phyloP scores from a whole-genome alignment of 2,329 filamentous ascomycete genomes.

The Knoxdaviesia capensis region DNA sequence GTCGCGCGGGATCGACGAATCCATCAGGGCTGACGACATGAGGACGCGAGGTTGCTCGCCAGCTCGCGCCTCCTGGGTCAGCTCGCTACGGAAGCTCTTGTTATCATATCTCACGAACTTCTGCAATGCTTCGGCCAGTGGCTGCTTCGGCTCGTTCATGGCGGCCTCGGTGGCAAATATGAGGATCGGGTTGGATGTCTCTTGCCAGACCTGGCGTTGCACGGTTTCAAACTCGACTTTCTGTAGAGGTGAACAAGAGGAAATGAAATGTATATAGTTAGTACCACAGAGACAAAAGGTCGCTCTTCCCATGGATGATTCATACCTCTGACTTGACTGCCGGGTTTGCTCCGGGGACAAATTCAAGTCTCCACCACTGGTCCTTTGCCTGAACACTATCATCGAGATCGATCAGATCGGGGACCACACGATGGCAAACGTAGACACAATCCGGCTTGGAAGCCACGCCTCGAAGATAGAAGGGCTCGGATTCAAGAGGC shows the following conservation, averaged over 20 bases:
- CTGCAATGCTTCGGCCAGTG: conserved; percentile 19
- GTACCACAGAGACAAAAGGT: background rate
- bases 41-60: too few species aligned
- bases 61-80: conserved; percentile 10
- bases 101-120: conserved; percentile 31
- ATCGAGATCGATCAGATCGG: conserved; percentile 21
- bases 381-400: conserved; percentile 14
- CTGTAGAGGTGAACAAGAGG: conserved; percentile 13
- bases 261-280: conserved; percentile 1
- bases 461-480: conserved; percentile 29
- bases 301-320: background rate
- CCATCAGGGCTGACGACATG: too few species aligned
- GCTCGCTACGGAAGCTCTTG: conserved; percentile 27
- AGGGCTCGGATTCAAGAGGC: conserved; percentile 22
- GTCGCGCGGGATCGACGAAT: too few species aligned
- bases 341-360: conserved; percentile 15
- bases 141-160: conserved; percentile 13
- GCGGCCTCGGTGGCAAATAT: conserved; percentile 33
- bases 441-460: conserved; percentile 26
- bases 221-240: conserved; percentile 25
- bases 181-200: conserved; percentile 22
- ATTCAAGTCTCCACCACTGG: conserved; percentile 36
- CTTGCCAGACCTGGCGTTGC: conserved; percentile 23
- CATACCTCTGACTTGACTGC: conserved; percentile 29
- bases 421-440: conserved; percentile 23